Conservation (phyloP, 2,329 filamentous ascomycete genomes). For the Lecanicillium sp. region DNA sequence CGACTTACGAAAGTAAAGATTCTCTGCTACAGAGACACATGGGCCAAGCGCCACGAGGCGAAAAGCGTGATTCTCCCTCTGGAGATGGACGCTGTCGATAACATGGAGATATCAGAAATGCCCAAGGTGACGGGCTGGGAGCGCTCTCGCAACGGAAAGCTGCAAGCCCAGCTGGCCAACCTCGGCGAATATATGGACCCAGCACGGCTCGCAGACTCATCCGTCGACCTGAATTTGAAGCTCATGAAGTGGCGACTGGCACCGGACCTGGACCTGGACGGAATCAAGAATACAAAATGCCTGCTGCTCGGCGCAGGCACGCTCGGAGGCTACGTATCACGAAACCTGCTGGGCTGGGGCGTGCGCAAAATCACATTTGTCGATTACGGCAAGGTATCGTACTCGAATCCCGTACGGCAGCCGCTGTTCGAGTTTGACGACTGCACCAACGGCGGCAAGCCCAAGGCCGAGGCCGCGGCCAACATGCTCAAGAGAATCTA, state of each 20-base stretch:
- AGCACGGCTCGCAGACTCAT: constrained; percentile 76
- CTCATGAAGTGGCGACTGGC: constrained; percentile 98
- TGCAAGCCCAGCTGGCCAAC: constrained; percentile 71
- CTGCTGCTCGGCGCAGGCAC: constrained; percentile 88
- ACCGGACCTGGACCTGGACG: constrained; percentile 77
- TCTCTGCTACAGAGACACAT: constrained; percentile 82
- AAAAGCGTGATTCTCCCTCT: constrained; percentile 72
- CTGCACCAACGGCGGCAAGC: constrained; percentile 74
- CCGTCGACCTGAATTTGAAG: constrained; percentile 92
- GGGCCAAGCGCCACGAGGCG: constrained; percentile 67
- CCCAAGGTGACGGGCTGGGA: constrained; percentile 97
- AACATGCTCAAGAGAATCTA: constrained; percentile 79
- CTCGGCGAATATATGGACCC: constrained; percentile 94
- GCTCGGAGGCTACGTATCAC: constrained; percentile 85
- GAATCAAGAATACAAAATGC: constrained; percentile 84
- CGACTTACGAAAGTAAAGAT: constrained; percentile 71
- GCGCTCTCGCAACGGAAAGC: constrained; percentile 68
- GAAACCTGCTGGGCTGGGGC: constrained; percentile 91
- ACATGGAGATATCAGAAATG: constrained; percentile 45
- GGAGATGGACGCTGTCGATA: constrained; percentile 41
- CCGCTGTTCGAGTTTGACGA: constrained; percentile 88
- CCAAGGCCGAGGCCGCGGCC: constrained; percentile 76
- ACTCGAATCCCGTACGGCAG: constrained; percentile 92
- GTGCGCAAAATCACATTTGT: constrained; percentile 93
- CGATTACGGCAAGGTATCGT: constrained; percentile 88